phyloP scores from a whole-genome alignment of 768 basidiomycete genomes.

The Russula lepida region DNA sequence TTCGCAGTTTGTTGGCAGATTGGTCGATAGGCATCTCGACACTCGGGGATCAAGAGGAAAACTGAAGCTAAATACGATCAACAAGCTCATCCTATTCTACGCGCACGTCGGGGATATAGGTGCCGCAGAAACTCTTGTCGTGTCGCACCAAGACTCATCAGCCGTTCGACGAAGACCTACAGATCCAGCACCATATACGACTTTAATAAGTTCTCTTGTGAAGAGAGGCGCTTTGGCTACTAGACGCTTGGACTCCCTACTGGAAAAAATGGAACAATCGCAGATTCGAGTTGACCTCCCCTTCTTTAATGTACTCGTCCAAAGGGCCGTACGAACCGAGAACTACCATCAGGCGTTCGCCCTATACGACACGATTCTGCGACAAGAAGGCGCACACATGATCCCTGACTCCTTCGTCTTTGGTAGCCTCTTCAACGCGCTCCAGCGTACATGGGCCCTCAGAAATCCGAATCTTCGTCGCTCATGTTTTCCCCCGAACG shows the following conservation, averaged over 20 bases:
- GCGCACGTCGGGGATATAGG: conserved; percentile 29
- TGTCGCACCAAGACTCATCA: conserved; percentile 18
- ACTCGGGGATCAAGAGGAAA: conserved; percentile 6
- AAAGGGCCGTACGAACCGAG: conserved; percentile 29
- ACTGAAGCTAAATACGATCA: conserved; percentile 17
- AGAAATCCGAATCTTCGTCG: neutral
- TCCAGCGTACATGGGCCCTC: neutral
- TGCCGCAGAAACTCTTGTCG: conserved; percentile 27
- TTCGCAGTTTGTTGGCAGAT: conserved; percentile 12
- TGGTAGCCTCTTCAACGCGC: conserved; percentile 19
- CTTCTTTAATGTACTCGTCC: conserved; percentile 44
- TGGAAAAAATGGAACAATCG: conserved; percentile 34
- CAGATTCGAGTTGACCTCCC: conserved; percentile 32
- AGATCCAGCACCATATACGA: conserved; percentile 30
- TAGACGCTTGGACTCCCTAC: conserved; percentile 29
- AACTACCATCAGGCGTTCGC: conserved; percentile 33
- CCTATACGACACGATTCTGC: conserved; percentile 36
- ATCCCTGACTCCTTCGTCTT: conserved; percentile 26
- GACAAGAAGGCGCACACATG: conserved; percentile 27
- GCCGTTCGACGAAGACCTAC: conserved; percentile 21
- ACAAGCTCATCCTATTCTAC: conserved; percentile 24
- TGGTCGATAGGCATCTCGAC: conserved; percentile 16
- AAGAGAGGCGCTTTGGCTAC: conserved; percentile 23
- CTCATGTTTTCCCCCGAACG: neutral
- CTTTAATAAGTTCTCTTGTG: conserved; percentile 33